Base-by-base conservation (phyloP, 1,284 basidiomycete genomes). In the Ustilago shanxiensis region DNA sequence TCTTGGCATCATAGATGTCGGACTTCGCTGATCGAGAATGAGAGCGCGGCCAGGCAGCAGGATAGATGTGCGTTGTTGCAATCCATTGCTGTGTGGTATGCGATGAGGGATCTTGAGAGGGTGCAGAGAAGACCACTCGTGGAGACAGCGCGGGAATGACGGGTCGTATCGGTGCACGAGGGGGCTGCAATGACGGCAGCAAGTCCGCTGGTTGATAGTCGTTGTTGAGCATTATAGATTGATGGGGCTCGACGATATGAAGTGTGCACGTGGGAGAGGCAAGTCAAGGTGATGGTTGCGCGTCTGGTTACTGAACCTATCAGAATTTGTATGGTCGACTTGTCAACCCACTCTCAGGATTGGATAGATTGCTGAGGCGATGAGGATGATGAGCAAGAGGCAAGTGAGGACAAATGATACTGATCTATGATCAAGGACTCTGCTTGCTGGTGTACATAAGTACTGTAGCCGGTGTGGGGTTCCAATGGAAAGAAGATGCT, bases 31-130 rank as follows among this genome's bases (percentile, higher is more conserved):
- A 78, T 6, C 63, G 60, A 1, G 39, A 74, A 63, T 67, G 72
- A 14, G 88, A 88, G 11, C 92, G 89, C 3, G 92, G 90, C 80
- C 90, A 90, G 0, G 91, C 90, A 6, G 91, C 91, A 0, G 92
- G 92, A n/a, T 93, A 86, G 35, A 93, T 83, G 79, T 95, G 93
- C 0, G 92, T 92, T 0, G 89, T 89, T 5, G 89, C 81, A 16
- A 79, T 85, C 82, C 88, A 91, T 13, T 81, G 28, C 59, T 65
- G 60, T 86, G 76, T 24, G 67, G 57, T 20, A 62, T 73, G 28
- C 18, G 70, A 80, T 24, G 61, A 54, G 14, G 69, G 55, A 26
- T 62, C 50, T 35, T 75, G 68, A 1, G 72, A 76, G 13, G 77
- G 66, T 10, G 71, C 60, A 18, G 70, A 70, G 53, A 71, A 75